Conservation (phyloP, 2,329 filamentous ascomycete species). For the Ramularia endophylla region DNA sequence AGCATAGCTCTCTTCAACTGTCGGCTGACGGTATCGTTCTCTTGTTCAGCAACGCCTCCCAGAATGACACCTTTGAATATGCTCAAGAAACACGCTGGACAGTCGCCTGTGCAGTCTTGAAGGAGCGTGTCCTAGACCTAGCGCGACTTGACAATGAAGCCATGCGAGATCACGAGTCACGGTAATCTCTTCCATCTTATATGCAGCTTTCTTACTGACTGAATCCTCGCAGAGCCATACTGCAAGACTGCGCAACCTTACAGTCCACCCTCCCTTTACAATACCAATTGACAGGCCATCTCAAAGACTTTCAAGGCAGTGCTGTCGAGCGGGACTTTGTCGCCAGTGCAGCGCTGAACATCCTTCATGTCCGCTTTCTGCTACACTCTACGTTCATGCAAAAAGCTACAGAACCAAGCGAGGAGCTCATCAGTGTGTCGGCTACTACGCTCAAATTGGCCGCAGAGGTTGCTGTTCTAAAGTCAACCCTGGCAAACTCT, state of each 20-base stretch:
- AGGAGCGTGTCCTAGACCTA: slow-evolving; percentile 32
- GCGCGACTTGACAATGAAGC: slow-evolving; percentile 17
- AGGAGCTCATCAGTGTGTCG: slow-evolving; percentile 22
- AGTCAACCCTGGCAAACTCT: slow-evolving; percentile 30
- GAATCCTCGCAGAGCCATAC: too few relatives aligned
- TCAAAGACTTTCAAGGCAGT: slow-evolving; percentile 1
- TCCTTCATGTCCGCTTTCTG: slow-evolving; percentile 32
- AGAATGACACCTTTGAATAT: slow-evolving; percentile 17
- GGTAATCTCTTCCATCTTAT: too few relatives aligned
- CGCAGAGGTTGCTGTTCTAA: slow-evolving; percentile 27
- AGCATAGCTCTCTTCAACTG: slow-evolving; percentile 36
- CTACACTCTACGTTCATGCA: slow-evolving; percentile 22
- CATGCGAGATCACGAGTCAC: slow-evolving; percentile 1
- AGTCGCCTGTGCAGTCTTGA: slow-evolving; percentile 28
- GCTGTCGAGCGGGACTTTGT: slow-evolving; percentile 29
- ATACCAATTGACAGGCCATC: too few relatives aligned
- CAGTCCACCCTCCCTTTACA: too few relatives aligned
- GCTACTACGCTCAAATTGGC: slow-evolving; percentile 28
- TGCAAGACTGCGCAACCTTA: too few relatives aligned
- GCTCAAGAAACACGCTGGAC: slow-evolving; percentile 27
- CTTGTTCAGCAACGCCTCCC: too few relatives aligned
- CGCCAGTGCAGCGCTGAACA: slow-evolving; percentile 28
- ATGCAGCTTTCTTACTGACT: too few relatives aligned
- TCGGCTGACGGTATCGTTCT: not conserved
- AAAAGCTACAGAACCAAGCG: slow-evolving; percentile 21